These are phyloP conservation scores for Coemansia interrupta DNA, from an alignment of 192 early-diverging fungal genomes.

Conservation along the genomic window DNA sequence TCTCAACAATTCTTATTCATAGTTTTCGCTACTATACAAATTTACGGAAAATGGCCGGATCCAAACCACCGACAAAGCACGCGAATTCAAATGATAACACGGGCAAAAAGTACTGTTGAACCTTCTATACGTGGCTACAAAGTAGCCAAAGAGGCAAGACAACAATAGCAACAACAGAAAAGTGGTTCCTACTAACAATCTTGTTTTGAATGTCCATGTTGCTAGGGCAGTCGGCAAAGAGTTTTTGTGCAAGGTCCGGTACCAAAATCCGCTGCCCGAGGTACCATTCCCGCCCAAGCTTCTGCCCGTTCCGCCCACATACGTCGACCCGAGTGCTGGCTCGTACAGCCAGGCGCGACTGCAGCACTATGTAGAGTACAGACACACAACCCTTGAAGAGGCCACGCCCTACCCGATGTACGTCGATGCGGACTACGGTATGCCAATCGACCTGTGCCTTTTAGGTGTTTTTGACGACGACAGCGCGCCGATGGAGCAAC, in stretches of 20 bases:
- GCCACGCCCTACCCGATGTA: constrained; percentile 50
- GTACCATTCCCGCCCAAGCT: constrained; percentile 56
- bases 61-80: no score
- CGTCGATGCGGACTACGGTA: constrained; percentile 53
- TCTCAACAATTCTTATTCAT: no score
- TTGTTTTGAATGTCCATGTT: background rate
- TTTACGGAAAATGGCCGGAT: no score
- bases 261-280: constrained; percentile 51
- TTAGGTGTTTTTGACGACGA: constrained; percentile 50
- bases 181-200: background rate
- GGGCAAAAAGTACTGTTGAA: no score
- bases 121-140: no score
- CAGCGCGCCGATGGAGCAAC: background rate
- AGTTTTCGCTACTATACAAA: no score
- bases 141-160: no score
- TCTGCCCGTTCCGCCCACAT: constrained; percentile 52
- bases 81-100: no score
- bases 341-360: constrained; percentile 50
- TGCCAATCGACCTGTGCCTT: constrained; percentile 52
- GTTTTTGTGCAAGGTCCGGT: constrained; percentile 54
- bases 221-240: constrained; percentile 46
- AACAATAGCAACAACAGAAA: no score
- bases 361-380: constrained; percentile 48
- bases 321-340: constrained; percentile 44
- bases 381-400: constrained; percentile 51